A percentile compares a stretch with the other conserved stretches of the same genome.
Evolutionary conservation across 2,329 filamentous ascomycete genomes (phyloP).

Genomic region (Aureobasidium sp.): DNA sequence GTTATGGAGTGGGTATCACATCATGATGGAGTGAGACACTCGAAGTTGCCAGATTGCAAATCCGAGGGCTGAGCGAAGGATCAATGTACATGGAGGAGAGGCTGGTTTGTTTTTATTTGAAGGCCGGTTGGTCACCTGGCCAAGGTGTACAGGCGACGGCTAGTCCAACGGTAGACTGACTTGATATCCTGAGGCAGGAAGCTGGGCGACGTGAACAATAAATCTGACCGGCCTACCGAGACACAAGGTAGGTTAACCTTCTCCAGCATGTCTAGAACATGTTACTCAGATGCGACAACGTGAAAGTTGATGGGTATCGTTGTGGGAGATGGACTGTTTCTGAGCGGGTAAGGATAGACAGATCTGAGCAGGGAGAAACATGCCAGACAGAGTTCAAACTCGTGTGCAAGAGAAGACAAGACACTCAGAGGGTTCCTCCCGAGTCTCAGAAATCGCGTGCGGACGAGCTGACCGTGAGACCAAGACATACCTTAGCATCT

Average conservation of each 20-base stretch:
- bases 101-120: constrained; percentile 11
- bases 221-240: not conserved
- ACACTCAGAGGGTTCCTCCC: constrained; percentile 4
- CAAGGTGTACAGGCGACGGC: not conserved
- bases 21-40: constrained; percentile 4
- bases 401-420: not conserved
- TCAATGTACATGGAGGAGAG: not conserved
- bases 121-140: constrained; percentile 7
- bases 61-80: not conserved
- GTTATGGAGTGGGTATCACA: not conserved
- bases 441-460: constrained; percentile 6
- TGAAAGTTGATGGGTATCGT: constrained; percentile 4
- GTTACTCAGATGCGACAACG: constrained; percentile 15
- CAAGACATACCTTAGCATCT: constrained; percentile 6
- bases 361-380: constrained; percentile 4
- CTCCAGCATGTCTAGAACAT: constrained; percentile 14
- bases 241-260: constrained; percentile 10
- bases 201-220: not conserved
- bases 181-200: not conserved
- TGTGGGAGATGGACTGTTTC: not conserved
- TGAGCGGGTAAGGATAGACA: constrained; percentile 15
- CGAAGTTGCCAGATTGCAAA: not conserved
- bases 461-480: constrained; percentile 10
- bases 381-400: constrained; percentile 5
- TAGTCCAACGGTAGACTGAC: constrained; percentile 2